Conservation (phyloP, 1,284 basidiomycete species). For the Grifola frondosa region DNA sequence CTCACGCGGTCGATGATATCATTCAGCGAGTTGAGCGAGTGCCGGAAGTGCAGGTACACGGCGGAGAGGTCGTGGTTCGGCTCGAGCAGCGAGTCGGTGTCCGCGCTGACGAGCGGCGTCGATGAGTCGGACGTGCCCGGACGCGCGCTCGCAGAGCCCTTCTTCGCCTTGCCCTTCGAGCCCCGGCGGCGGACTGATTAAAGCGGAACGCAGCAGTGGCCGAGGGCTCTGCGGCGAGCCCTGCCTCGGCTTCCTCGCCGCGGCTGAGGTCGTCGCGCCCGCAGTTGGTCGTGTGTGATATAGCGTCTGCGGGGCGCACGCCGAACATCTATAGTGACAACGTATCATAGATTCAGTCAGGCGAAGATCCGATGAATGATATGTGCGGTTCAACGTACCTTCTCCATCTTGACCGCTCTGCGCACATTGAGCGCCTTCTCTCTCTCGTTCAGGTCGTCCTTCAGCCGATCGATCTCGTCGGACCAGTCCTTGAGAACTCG, state of each 20-base stretch:
- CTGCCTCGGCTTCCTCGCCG: conserved; percentile 11
- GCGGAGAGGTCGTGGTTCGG: conserved; percentile 37
- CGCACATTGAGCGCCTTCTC: conserved; percentile 78
- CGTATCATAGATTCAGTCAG: not conserved
- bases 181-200: conserved; percentile 47
- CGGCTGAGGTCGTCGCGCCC: conserved; percentile 35
- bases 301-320: conserved; percentile 73
- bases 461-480: conserved; percentile 58
- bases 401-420: conserved; percentile 81
- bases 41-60: conserved; percentile 73
- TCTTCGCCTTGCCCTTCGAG: conserved; percentile 37
- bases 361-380: no score
- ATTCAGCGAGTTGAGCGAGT: conserved; percentile 71
- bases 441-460: conserved; percentile 62
- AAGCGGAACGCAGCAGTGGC: conserved; percentile 27
- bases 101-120: conserved; percentile 44
- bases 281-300: conserved; percentile 56
- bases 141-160: conserved; percentile 39
- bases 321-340: conserved; percentile 63
- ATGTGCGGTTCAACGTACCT: conserved; percentile 48
- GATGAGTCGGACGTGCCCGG: conserved; percentile 59
- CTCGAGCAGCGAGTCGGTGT: conserved; percentile 21
- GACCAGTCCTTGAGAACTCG: conserved; percentile 45
- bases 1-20: conserved; percentile 75
- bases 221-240: conserved; percentile 16